Evolutionary conservation across 768 basidiomycete species (phyloP).

Genomic region (Russula foetens): DNA sequence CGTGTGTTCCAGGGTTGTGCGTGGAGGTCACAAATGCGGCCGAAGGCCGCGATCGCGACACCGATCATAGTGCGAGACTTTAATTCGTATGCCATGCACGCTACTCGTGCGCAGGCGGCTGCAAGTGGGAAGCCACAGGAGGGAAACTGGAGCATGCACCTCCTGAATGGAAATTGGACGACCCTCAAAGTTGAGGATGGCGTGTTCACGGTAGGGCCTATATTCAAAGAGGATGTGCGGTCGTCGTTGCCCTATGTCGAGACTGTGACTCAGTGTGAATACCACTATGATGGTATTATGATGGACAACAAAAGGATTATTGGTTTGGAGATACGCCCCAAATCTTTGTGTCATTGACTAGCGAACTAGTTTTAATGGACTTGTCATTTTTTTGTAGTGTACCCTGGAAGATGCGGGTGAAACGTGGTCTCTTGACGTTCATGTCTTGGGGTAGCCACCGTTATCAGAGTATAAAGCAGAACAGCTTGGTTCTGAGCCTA

Average conservation of each 20-base stretch:
- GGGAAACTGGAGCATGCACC: neutral
- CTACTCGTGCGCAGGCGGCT: neutral
- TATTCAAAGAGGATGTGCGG: conserved; percentile 20
- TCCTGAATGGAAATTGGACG: conserved; percentile 1
- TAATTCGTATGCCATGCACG: conserved; percentile 11
- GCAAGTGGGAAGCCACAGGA: neutral
- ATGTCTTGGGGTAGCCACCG: conserved; percentile 12
- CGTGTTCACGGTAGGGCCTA: neutral
- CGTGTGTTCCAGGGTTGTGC: too few species aligned
- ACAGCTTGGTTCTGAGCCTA: too few species aligned
- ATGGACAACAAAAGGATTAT: too few species aligned
- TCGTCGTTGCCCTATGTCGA: too few species aligned
- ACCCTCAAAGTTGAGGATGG: conserved; percentile 1
- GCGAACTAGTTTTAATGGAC: too few species aligned
- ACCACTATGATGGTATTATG: conserved; percentile 22
- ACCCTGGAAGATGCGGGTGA: conserved; percentile 1
- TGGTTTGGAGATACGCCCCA: too few species aligned
- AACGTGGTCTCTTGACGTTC: conserved; percentile 12
- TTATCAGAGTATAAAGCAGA: too few species aligned
- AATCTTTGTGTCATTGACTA: too few species aligned
- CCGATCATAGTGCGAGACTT: conserved; percentile 19
- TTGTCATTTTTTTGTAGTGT: neutral
- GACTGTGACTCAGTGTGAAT: conserved; percentile 8
- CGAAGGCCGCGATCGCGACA: too few species aligned
- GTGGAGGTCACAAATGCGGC: too few species aligned